phyloP scores from a whole-genome alignment of 2,329 filamentous ascomycete genomes.

The Mycosphaerella sp. region DNA sequence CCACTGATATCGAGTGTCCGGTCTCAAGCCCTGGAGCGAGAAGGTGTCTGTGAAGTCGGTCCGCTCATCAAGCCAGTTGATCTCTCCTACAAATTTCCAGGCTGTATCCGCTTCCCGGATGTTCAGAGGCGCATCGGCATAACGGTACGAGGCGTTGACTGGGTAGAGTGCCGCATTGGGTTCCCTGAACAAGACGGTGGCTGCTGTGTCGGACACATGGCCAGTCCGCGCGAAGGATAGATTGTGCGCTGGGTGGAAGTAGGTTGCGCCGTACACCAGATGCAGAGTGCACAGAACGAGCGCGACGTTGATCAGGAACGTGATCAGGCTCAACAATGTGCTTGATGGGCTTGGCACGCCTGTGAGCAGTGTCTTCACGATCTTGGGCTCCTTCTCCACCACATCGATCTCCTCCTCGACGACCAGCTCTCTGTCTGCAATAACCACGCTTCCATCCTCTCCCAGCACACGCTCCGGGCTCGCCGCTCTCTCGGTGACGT shows the following conservation, averaged over 20 bases:
- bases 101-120: constrained; percentile 43
- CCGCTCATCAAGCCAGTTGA: constrained; percentile 61
- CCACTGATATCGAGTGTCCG: constrained; percentile 76
- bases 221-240: constrained; percentile 82
- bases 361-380: constrained; percentile 62
- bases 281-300: constrained; percentile 68
- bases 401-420: constrained; percentile 59
- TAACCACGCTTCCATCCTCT: constrained; percentile 30
- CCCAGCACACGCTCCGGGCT: constrained; percentile 28
- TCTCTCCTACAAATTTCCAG: constrained; percentile 62
- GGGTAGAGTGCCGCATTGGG: constrained; percentile 70
- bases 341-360: constrained; percentile 72
- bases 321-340: constrained; percentile 53
- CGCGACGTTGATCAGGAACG: constrained; percentile 58
- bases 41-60: constrained; percentile 78
- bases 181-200: constrained; percentile 78
- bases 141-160: constrained; percentile 59
- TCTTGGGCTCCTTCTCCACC: constrained; percentile 51
- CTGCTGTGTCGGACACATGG: constrained; percentile 73
- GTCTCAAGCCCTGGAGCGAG: constrained; percentile 58
- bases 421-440: constrained; percentile 49
- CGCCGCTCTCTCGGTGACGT: constrained; percentile 38
- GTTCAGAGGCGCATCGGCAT: constrained; percentile 30
- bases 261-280: constrained; percentile 65
- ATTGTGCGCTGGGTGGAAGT: constrained; percentile 64